Evolutionary conservation across 2,329 filamentous ascomycete species (phyloP), one percentile per base, ranked within the genome.

Genomic region (Sporothrix globosa): DNA sequence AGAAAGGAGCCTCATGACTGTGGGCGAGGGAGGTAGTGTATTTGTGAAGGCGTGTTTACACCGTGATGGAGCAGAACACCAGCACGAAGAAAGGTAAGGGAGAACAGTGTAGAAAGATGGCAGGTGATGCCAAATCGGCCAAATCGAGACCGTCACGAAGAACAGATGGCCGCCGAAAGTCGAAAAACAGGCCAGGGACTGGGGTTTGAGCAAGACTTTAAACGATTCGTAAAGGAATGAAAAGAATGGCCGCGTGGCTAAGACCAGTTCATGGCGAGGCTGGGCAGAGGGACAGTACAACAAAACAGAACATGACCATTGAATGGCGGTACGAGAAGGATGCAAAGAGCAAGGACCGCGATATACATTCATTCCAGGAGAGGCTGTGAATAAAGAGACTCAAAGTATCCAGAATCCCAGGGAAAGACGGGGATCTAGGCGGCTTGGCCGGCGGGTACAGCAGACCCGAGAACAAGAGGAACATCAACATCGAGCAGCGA

Each of bases 1-100:
- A 65, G 81, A 75, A 78, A 83, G 78, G 78, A 84, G 79, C 81
- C 84, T 87, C 86, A 87, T 88, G 2, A 17, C 10, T 13, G 9
- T 1, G 13, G 44, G 3, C 4, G 50, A 21, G 21, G 1, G 21
- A 9, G 50, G 10, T 9, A n/a, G 19, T 48, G 44, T 14, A 19
- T 50, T 10, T 21, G 19, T 50, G 48, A 50, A 5, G 19, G 3
- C 11, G 24, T n/a, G 41, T 50, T 9, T 50, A 21, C n/a, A 50
- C 6, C 4, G 1, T 9, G 48, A 10, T 19, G 3, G 19, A 21
- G n/a, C 4, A 65, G 9, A 50, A 27, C 6, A 65, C 6, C 9
- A 44, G 39, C 19, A 44, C 1, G 41, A 14, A 27, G 39, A n/a
- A 27, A 11, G 54, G 24, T 19, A 17, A 17, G 48, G 48, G 5